Evolutionary conservation across 2,329 filamentous ascomycete species (phyloP), one percentile per base, ranked within the genome.

Genomic region (Colletotrichum gloeosporioides): DNA sequence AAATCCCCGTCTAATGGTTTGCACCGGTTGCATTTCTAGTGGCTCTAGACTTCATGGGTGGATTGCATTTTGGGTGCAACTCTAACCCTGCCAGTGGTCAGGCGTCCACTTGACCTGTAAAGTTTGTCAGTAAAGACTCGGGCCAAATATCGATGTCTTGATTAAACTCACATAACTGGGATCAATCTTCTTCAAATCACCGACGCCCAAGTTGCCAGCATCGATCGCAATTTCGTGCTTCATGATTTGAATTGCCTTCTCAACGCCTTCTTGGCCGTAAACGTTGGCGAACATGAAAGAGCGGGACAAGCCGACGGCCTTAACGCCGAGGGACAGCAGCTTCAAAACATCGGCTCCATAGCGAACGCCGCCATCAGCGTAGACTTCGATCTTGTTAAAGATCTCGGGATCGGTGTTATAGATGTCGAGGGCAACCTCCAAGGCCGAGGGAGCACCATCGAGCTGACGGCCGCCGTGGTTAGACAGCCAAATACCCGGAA

Each of bases 221-320:
- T 88, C 86, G 70, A 86, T 83, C 36, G 83, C 80, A 67, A 91
- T 82, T 83, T 91, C 89, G 71, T 86, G 83, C 84, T 88, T 89
- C 78, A 91, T 81, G 15, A 91, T 84, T 10, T 81, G 59, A 34
- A 86, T 82, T 31, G 82, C 86, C 81, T 85, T 86, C 78, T 85
- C 81, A 3, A 91, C 87, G 49, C 90, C 89, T 8, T 86, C 85
- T 62, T 84, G 81, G 9, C 89, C 90, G 76, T 86, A 91, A 55
- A 89, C 81, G 80, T 90, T 91, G 77, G 88, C 83, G 79, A 85
- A 91, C 88, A 90, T 90, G 77, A 88, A 87, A 9, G 88, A 86
- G 1, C 90, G 82, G 15, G 89, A 89, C 0, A 91, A 77, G 22
- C 89, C 84, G 7, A 87, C 86, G 15, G 85, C 85, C 78, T 83